phyloP scores from a whole-genome alignment of 2,329 filamentous ascomycete genomes.

The Chalaropsis ovoidea region DNA sequence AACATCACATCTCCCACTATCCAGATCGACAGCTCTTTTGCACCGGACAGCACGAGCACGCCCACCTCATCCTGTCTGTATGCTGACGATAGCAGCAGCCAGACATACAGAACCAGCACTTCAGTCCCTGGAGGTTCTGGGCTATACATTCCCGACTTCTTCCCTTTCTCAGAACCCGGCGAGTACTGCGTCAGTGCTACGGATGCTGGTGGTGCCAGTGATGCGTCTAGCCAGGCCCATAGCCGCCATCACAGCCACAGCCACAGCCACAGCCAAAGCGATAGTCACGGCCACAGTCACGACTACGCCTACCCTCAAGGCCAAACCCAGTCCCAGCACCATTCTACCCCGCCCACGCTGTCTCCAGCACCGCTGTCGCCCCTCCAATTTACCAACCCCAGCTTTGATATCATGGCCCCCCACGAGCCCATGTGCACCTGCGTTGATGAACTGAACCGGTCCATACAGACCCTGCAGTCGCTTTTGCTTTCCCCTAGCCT shows the following conservation, averaged over 20 bases:
- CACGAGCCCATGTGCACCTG: conserved; percentile 38
- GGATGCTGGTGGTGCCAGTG: neutral
- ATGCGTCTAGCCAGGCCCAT: neutral
- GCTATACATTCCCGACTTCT: neutral
- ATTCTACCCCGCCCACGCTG: neutral
- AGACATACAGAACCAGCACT: neutral
- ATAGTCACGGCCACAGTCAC: neutral
- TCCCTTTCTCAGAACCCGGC: neutral
- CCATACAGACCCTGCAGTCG: conserved; percentile 40
- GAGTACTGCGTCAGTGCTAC: neutral
- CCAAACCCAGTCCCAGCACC: neutral
- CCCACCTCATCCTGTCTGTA: neutral
- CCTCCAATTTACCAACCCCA: neutral
- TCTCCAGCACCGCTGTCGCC: neutral
- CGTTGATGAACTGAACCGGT: conserved; percentile 41
- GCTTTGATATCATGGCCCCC: neutral
- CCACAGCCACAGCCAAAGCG: no score
- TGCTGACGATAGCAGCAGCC: neutral
- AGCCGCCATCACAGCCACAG: no score
- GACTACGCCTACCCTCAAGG: neutral
- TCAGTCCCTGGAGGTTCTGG: neutral
- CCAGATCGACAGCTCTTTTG: neutral
- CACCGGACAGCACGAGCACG: neutral
- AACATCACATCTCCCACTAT: neutral
- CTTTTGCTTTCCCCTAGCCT: neutral